phyloP scores from a whole-genome alignment of 2,329 filamentous ascomycete genomes.

The Epichloe elymi region DNA sequence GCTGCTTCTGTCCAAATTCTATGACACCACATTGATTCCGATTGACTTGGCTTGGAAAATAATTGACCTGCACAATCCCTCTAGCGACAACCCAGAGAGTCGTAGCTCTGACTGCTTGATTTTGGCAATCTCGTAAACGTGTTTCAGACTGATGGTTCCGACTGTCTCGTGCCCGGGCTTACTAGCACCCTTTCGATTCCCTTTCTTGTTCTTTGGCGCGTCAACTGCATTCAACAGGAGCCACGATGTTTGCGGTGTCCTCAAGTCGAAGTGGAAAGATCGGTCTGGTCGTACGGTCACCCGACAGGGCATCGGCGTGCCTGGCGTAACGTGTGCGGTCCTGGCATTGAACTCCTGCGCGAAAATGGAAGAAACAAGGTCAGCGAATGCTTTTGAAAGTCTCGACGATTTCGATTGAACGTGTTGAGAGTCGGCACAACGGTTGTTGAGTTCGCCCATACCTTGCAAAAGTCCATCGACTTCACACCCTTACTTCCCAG shows the following conservation, averaged over 20 bases:
- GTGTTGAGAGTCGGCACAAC: neutral
- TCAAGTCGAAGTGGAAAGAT: slow-evolving; percentile 83
- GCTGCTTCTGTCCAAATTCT: neutral
- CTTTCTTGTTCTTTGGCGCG: slow-evolving; percentile 57
- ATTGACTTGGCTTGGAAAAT: slow-evolving; percentile 66
- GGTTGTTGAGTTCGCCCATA: slow-evolving; percentile 21
- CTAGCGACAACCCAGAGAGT: slow-evolving; percentile 55
- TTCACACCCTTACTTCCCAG: slow-evolving; percentile 96
- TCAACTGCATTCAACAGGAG: slow-evolving; percentile 75
- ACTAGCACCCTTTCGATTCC: slow-evolving; percentile 63
- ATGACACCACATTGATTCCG: slow-evolving; percentile 59
- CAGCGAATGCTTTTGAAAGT: slow-evolving; percentile 7
- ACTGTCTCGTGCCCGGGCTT: slow-evolving; percentile 64
- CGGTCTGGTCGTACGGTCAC: slow-evolving; percentile 88
- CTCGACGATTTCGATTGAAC: neutral
- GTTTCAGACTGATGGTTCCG: slow-evolving; percentile 84
- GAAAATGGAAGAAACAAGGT: neutral
- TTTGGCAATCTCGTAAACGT: slow-evolving; percentile 94
- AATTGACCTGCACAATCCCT: slow-evolving; percentile 60
- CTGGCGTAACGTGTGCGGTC: slow-evolving; percentile 69
- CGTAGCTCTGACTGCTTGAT: slow-evolving; percentile 77
- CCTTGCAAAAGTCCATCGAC: slow-evolving; percentile 99
- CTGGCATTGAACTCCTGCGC: slow-evolving; percentile 88
- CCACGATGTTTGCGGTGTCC: slow-evolving; percentile 89
- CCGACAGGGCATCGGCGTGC: slow-evolving; percentile 79